phyloP scores from a whole-genome alignment of 495 filamentous ascomycete genomes.

The Bryoglossum gracile region DNA sequence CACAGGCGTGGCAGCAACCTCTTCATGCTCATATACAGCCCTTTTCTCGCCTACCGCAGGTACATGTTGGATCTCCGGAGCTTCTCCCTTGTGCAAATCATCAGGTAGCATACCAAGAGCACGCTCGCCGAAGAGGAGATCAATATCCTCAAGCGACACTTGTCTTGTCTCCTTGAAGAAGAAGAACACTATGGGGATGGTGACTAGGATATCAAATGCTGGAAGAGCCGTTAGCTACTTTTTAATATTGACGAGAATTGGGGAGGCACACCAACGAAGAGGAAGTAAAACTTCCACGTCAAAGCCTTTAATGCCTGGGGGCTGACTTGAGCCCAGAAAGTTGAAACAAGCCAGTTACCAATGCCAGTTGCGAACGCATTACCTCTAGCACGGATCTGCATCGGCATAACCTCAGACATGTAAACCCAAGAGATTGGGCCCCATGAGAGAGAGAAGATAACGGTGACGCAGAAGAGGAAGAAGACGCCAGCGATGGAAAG shows the following conservation, averaged over 20 bases:
- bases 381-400: slow-evolving; percentile 67
- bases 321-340: slow-evolving; percentile 45
- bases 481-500: slow-evolving; percentile 69
- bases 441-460: slow-evolving; percentile 62
- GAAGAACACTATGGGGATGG: slow-evolving; percentile 39
- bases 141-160: slow-evolving; percentile 49
- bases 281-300: slow-evolving; percentile 45
- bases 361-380: slow-evolving; percentile 49
- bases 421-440: slow-evolving; percentile 61
- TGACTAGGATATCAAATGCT: slow-evolving; percentile 26
- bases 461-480: slow-evolving; percentile 66
- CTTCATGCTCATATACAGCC: no score
- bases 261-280: slow-evolving; percentile 36
- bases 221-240: background rate
- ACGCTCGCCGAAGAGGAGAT: slow-evolving; percentile 45
- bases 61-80: background rate
- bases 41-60: no score
- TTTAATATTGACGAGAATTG: background rate
- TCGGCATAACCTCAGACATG: slow-evolving; percentile 65
- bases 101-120: slow-evolving; percentile 38
- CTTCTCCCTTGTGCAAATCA: slow-evolving; percentile 24
- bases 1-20: no score
- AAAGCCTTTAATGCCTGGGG: slow-evolving; percentile 42
- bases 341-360: slow-evolving; percentile 27
- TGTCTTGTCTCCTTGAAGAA: slow-evolving; percentile 51